phyloP scores from a whole-genome alignment of 1,284 basidiomycete genomes.

The Polyporus tsugae region DNA sequence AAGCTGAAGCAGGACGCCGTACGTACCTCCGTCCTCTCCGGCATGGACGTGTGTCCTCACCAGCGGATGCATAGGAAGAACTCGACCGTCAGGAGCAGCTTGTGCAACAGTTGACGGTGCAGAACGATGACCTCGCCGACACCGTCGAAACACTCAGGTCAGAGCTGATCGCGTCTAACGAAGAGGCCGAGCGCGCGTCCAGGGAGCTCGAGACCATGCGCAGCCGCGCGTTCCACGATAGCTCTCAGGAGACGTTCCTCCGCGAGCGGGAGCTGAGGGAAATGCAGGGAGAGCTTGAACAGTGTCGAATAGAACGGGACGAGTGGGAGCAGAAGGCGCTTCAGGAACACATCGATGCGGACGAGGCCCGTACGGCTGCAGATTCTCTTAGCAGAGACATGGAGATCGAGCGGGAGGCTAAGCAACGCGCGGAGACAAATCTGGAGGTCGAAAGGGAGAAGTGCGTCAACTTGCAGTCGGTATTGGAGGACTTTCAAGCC shows the following conservation, averaged over 20 bases:
- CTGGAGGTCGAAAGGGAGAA: constrained; percentile 80
- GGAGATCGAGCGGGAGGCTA: constrained; percentile 66
- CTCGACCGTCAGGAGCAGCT: constrained; percentile 89
- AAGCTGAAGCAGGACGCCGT: constrained; percentile 97
- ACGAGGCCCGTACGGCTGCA: constrained; percentile 67
- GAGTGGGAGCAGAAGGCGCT: constrained; percentile 87
- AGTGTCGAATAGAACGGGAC: constrained; percentile 84
- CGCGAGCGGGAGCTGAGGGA: constrained; percentile 87
- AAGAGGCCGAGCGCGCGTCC: constrained; percentile 75
- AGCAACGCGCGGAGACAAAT: constrained; percentile 61
- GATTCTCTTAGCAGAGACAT: constrained; percentile 72
- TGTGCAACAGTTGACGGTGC: constrained; percentile 76
- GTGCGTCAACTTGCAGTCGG: constrained; percentile 87
- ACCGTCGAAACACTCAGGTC: constrained; percentile 80
- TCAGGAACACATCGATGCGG: constrained; percentile 77
- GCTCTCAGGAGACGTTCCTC: constrained; percentile 72
- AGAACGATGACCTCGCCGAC: constrained; percentile 76
- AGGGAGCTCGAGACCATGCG: constrained; percentile 76
- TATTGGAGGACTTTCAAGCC: constrained; percentile 94
- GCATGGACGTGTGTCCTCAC: constrained; percentile 34
- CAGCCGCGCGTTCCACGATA: constrained; percentile 65
- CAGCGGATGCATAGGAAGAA: constrained; percentile 79
- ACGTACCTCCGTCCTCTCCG: constrained; percentile 47
- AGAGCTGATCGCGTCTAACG: constrained; percentile 79
- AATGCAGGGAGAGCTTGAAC: constrained; percentile 83